phyloP scores from a whole-genome alignment of 345 rosid genomes.

The Turritis glabra region DNA sequence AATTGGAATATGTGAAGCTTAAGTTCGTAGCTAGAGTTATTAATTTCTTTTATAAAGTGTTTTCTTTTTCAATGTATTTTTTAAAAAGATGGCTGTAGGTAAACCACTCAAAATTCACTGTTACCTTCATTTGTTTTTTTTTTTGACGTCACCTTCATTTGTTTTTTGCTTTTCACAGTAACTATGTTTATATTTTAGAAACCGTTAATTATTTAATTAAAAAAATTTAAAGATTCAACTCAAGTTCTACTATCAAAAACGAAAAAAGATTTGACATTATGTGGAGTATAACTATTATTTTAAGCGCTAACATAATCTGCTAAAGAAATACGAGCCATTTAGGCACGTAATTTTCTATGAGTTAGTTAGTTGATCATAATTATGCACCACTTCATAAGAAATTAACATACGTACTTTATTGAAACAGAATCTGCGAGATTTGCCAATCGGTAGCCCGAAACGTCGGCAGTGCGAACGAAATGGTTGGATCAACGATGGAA shows the following conservation, averaged over 20 bases:
- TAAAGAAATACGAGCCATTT: not conserved
- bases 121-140: not conserved
- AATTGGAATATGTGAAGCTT: not conserved
- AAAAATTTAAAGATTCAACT: too few species aligned
- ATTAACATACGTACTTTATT: not conserved
- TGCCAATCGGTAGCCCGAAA: conserved; percentile 76
- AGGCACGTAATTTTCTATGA: not conserved
- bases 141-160: not conserved
- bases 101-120: conserved; percentile 6
- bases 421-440: conserved; percentile 83
- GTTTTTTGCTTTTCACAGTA: not conserved
- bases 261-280: not conserved
- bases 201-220: not conserved
- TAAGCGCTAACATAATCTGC: too few species aligned
- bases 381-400: not conserved
- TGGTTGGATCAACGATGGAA: conserved; percentile 41
- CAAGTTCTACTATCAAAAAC: not conserved
- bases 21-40: not conserved
- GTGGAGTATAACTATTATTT: too few species aligned
- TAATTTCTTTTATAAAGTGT: not conserved
- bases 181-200: not conserved
- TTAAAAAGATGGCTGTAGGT: not conserved
- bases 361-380: not conserved
- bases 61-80: not conserved
- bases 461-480: conserved; percentile 55